These are phyloP conservation scores for Polymyxa betae DNA, from an alignment of 208 protist genomes.

Conservation along the genomic window DNA sequence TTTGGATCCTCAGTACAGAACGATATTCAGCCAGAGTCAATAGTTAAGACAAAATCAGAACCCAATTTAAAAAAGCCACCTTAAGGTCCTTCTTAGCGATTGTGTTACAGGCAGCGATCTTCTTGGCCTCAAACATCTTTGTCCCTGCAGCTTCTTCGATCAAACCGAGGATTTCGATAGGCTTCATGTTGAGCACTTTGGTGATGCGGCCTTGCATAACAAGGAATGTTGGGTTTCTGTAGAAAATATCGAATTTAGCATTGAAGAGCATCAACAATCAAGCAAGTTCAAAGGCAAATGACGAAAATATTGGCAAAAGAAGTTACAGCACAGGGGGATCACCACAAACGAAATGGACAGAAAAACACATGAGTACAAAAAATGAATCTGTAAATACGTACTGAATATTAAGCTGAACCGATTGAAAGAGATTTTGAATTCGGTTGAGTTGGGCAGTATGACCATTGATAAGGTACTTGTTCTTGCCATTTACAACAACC, in stretches of 20 bases:
- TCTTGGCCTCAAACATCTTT: constrained; percentile 97
- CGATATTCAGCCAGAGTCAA: too few species aligned
- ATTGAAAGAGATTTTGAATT: constrained; percentile 99
- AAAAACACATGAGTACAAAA: too few species aligned
- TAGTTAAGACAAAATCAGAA: too few species aligned
- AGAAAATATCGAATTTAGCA: too few species aligned
- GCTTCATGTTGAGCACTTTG: constrained; percentile 99
- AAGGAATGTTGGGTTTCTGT: constrained; percentile 59
- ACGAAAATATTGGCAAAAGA: too few species aligned
- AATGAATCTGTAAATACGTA: too few species aligned
- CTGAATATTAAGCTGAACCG: constrained; percentile 99
- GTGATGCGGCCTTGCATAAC: constrained; percentile 88
- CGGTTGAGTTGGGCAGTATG: constrained; percentile 88
- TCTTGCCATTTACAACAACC: constrained; percentile 90
- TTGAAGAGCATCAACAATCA: too few species aligned
- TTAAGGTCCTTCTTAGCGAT: constrained; percentile 98
- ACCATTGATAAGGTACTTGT: constrained; percentile 99
- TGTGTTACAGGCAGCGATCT: constrained; percentile 88
- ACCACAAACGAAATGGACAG: too few species aligned
- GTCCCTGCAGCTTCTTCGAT: constrained; percentile 99
- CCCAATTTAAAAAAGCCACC: too few species aligned
- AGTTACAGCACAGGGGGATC: too few species aligned
- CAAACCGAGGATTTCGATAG: constrained; percentile 94
- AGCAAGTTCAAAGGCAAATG: too few species aligned
- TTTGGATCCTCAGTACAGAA: background rate